Evolutionary conservation across 2,329 filamentous ascomycete species (phyloP), one percentile per base, ranked within the genome.

Genomic region (Chaetothyriales sp.): DNA sequence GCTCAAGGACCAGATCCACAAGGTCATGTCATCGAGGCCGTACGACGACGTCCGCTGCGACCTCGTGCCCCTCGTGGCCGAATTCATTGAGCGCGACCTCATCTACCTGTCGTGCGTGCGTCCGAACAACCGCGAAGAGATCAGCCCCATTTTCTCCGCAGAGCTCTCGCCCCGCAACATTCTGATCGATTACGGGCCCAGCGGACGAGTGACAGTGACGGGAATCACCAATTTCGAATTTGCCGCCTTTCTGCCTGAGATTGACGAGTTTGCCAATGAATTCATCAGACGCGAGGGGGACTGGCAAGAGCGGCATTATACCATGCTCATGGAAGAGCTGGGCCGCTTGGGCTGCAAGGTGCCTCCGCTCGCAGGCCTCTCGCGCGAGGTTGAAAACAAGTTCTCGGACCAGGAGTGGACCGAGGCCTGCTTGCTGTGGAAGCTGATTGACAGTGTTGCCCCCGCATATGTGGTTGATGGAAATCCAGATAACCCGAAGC

Each of bases 151-250:
- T 9, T 60, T 63, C n/a, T n/a, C 54, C 60, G 59, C 6, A 61
- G 59, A 62, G 45, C 43, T 64, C 32, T 55, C 59, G 19, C 53
- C 58, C 6, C 55, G 55, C 15, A 64, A 64, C 44, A 57, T 64
- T 3, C 44, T 64, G 12, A 56, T 63, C 25, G 47, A 59, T 36
- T 57, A 58, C 8, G 44, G 26, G n/a, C 18, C 45, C 26, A 48
- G 36, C 18, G 44, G 32, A 18, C 10, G 26, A 39, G 18, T 52
- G 8, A 52, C 54, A 18, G 46, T 62, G 39, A 56, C 61, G 2
- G 49, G 56, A 32, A 61, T 66, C 44, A 57, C 65, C 19, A 61
- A 65, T 36, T 64, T 60, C 56, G 63, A 66, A 47, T 62, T 61
- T 48, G 59, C 63, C 28, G 62, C 61, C 15, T 64, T 57, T 46